A percentile compares a stretch with the other conserved stretches of the same genome.
Conservation (phyloP, 2,329 filamentous ascomycete genomes). For the Diaporthe vexans region DNA sequence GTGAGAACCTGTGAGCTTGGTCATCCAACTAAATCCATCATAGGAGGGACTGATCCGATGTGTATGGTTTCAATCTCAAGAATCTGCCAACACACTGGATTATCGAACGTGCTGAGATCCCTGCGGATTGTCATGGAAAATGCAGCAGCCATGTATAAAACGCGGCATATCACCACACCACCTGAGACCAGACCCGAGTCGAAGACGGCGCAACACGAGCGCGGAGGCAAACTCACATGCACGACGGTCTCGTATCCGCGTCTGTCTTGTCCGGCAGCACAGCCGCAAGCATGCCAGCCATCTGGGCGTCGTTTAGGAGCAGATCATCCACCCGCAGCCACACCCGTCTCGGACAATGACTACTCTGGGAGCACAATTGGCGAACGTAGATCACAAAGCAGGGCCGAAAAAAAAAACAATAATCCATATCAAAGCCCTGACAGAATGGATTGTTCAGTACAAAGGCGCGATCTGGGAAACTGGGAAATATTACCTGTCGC, state of each 20-base stretch:
- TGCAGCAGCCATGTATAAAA: conserved; percentile 15
- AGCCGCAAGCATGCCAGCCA: conserved; percentile 23
- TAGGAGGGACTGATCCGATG: not conserved
- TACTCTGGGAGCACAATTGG: not conserved
- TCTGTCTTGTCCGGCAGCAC: conserved; percentile 31
- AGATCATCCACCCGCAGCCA: conserved; percentile 15
- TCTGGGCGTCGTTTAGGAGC: conserved; percentile 1
- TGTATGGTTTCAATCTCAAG: not conserved
- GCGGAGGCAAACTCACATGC: conserved; percentile 29
- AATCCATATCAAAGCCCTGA: not conserved
- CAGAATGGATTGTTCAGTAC: not conserved
- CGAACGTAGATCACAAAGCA: conserved; percentile 1
- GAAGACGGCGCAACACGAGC: conserved; percentile 32
- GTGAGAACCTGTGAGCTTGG: not conserved
- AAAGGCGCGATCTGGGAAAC: conserved; percentile 24
- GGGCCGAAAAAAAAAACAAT: not conserved
- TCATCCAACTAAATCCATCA: not conserved
- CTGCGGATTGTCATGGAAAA: not conserved
- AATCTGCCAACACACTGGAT: not conserved
- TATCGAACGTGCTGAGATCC: not conserved
- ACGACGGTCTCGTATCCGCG: conserved; percentile 35
- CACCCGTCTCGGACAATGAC: conserved; percentile 2
- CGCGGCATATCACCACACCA: conserved; percentile 26
- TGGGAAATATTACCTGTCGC: conserved; percentile 25
- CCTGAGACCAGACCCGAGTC: conserved; percentile 2